These are phyloP conservation scores for Skeletonema menzelii DNA, from an alignment of 108 stramenopile genomes.

Conservation along the genomic window DNA sequence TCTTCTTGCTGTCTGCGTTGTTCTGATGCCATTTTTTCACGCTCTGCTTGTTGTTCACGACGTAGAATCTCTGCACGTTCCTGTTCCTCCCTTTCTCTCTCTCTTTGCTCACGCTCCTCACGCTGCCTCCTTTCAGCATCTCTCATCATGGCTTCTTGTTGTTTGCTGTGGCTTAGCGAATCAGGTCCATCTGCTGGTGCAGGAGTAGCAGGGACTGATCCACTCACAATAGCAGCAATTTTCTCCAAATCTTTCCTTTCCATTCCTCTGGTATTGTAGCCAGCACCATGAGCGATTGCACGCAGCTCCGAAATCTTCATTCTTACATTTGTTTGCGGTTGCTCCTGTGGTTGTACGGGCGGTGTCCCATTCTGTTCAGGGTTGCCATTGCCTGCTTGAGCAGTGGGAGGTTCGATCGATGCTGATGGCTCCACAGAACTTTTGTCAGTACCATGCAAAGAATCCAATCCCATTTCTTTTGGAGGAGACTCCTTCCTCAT, in stretches of 20 bases:
- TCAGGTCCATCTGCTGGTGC: constrained; percentile 10
- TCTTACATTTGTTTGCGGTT: constrained; percentile 15
- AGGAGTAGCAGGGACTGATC: constrained; percentile 1
- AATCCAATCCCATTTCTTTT: constrained; percentile 45
- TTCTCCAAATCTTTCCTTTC: constrained; percentile 77
- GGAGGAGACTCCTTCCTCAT: constrained; percentile 19
- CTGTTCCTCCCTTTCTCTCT: constrained; percentile 16
- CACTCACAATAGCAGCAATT: constrained; percentile 41
- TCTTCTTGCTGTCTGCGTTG: constrained; percentile 23
- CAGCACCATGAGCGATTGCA: constrained; percentile 83
- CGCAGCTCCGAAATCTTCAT: constrained; percentile 75
- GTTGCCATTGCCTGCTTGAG: constrained; percentile 3
- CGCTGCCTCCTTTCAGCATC: constrained; percentile 6
- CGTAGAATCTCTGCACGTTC: constrained; percentile 23
- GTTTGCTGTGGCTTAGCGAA: constrained; percentile 1
- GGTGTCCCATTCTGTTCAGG: constrained; percentile 9
- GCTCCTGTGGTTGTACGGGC: constrained; percentile 11
- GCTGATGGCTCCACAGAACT: background rate
- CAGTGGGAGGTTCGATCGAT: background rate
- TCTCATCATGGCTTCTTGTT: constrained; percentile 9
- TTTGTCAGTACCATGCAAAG: constrained; percentile 14
- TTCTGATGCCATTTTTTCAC: constrained; percentile 20
- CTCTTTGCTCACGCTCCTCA: constrained; percentile 19
- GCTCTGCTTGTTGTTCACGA: constrained; percentile 29
- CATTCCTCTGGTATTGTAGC: constrained; percentile 81